A percentile compares a stretch with the other conserved stretches of the same genome.
These are phyloP conservation scores for Ustilago sp. DNA, from an alignment of 1,284 basidiomycete genomes.

Conservation along the genomic window DNA sequence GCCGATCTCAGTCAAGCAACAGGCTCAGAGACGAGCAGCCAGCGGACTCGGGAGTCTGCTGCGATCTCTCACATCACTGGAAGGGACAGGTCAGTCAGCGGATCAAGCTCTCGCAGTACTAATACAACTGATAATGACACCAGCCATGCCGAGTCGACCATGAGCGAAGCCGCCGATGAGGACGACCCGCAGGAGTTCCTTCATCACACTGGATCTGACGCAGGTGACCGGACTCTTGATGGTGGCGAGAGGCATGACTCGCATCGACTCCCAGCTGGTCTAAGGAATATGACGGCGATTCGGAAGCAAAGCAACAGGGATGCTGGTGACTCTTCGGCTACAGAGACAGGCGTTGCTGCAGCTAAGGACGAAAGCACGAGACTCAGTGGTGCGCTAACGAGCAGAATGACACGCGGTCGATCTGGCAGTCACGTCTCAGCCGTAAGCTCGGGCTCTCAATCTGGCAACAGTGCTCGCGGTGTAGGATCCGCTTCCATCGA, in stretches of 20 bases:
- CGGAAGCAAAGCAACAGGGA: constrained; percentile 26
- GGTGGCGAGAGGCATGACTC: constrained; percentile 37
- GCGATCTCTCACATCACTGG: background rate
- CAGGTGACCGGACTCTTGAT: constrained; percentile 25
- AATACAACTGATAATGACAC: constrained; percentile 33
- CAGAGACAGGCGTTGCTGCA: constrained; percentile 3
- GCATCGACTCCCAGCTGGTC: constrained; percentile 31
- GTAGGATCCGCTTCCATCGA: constrained; percentile 10
- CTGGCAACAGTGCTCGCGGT: constrained; percentile 32
- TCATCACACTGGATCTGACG: constrained; percentile 17
- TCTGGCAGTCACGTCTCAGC: constrained; percentile 51
- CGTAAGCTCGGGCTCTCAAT: constrained; percentile 39
- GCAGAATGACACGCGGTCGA: constrained; percentile 31
- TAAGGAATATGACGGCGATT: constrained; percentile 36
- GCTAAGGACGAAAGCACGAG: constrained; percentile 6
- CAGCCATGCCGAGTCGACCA: constrained; percentile 16
- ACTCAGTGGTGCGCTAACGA: background rate
- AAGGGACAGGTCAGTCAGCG: constrained; percentile 36
- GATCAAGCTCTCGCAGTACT: constrained; percentile 31
- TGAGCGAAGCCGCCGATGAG: constrained; percentile 22
- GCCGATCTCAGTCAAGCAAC: background rate
- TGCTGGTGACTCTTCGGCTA: constrained; percentile 6
- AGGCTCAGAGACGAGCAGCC: constrained; percentile 2
- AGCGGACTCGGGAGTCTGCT: background rate
- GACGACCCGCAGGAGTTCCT: constrained; percentile 53